These are phyloP conservation scores for Fusarium bactridioides DNA, from an alignment of 2,329 filamentous ascomycete genomes.

Conservation along the genomic window DNA sequence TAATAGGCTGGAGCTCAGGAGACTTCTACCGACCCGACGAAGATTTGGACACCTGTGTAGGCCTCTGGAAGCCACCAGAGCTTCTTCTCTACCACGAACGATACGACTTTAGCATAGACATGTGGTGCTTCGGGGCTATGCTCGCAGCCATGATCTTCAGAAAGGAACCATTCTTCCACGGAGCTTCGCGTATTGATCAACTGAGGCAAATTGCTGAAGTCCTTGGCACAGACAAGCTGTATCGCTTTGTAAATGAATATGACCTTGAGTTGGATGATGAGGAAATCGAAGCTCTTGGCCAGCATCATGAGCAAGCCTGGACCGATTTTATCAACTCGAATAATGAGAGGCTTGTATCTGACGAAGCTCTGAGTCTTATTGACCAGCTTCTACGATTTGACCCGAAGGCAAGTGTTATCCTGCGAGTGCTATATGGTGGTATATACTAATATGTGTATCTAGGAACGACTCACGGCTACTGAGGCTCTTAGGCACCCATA, in stretches of 20 bases:
- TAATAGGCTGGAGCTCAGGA: slow-evolving; percentile 17
- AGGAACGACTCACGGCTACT: slow-evolving; percentile 3
- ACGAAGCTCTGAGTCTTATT: slow-evolving; percentile 94
- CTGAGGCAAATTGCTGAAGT: slow-evolving; percentile 98
- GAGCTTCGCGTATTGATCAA: slow-evolving; percentile 94
- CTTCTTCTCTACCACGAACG: slow-evolving; percentile 95
- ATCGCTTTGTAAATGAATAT: slow-evolving; percentile 97
- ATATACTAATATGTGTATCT: not conserved
- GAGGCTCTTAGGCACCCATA: slow-evolving; percentile 4
- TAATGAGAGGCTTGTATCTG: slow-evolving; percentile 92
- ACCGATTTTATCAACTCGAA: slow-evolving; percentile 92
- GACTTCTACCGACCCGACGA: not conserved
- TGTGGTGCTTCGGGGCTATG: slow-evolving; percentile 99
- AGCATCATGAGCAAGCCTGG: slow-evolving; percentile 95
- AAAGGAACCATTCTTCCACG: slow-evolving; percentile 98
- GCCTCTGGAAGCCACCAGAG: slow-evolving; percentile 74
- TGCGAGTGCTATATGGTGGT: accelerated
- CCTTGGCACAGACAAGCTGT: slow-evolving; percentile 92
- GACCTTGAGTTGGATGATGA: slow-evolving; percentile 95
- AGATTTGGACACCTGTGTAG: not conserved
- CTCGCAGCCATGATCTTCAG: slow-evolving; percentile 99
- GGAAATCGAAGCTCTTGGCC: slow-evolving; percentile 92
- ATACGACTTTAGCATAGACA: slow-evolving; percentile 97
- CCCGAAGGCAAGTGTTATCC: slow-evolving; percentile 74
- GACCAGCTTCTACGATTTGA: slow-evolving; percentile 96